A percentile compares a stretch with the other conserved stretches of the same genome.
These are phyloP conservation scores for Bolboschoenus planiculmis DNA, from an alignment of 176 grass and related monocot species.

Conservation along the genomic window DNA sequence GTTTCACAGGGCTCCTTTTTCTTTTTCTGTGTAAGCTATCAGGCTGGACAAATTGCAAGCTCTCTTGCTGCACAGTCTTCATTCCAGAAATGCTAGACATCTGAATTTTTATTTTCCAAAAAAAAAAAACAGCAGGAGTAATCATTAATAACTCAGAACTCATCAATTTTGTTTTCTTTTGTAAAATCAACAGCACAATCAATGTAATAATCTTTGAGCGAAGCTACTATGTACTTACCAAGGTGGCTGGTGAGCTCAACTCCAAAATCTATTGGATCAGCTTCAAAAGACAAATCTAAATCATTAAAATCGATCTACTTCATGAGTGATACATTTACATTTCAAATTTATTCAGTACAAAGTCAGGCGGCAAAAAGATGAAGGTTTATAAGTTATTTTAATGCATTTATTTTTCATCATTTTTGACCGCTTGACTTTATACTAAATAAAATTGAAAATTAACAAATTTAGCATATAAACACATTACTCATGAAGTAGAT, in stretches of 20 bases:
- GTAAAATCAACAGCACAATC: background rate
- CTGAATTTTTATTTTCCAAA: background rate
- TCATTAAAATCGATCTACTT: background rate
- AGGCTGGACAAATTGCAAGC: background rate
- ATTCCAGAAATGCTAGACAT: slow-evolving; percentile 11
- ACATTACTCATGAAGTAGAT: too few species aligned
- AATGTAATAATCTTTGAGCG: background rate
- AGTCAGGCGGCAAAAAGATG: too few species aligned
- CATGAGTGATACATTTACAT: too few species aligned
- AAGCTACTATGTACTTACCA: too few species aligned
- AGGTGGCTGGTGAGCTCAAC: too few species aligned
- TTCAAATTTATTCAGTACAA: too few species aligned
- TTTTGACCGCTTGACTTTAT: too few species aligned
- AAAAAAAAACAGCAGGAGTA: background rate
- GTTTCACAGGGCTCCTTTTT: background rate
- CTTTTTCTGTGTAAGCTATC: background rate
- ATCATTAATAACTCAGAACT: background rate
- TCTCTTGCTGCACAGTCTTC: slow-evolving; percentile 3
- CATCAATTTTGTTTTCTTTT: background rate
- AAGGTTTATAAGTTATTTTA: too few species aligned
- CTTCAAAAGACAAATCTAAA: background rate
- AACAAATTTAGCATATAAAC: too few species aligned
- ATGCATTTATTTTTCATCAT: too few species aligned
- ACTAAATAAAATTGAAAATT: too few species aligned
- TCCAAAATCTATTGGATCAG: background rate